These are phyloP conservation scores for Solanum piurae DNA, from an alignment of 257 asterid species.

Conservation along the genomic window DNA sequence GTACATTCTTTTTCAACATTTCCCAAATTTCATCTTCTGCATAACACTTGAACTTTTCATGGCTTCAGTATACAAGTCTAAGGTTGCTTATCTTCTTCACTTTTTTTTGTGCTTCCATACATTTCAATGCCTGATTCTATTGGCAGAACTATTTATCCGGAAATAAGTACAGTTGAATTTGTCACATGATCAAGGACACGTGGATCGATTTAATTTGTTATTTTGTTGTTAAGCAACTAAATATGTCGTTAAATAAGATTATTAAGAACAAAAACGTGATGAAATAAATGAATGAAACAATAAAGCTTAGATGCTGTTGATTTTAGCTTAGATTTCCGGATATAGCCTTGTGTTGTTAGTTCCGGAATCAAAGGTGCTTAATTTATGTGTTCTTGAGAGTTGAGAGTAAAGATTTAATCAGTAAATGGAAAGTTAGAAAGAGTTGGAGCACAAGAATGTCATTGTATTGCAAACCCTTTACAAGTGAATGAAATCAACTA, in stretches of 20 bases:
- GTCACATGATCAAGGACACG: not conserved
- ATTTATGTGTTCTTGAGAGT: not conserved
- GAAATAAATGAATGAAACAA: not conserved
- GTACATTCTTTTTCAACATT: conserved; percentile 12
- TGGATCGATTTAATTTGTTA: not conserved
- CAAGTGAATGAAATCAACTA: not conserved
- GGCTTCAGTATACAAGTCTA: not conserved
- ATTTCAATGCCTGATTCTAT: not conserved
- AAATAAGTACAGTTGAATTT: not conserved
- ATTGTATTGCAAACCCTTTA: not conserved
- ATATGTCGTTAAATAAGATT: not conserved
- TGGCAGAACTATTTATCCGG: not conserved
- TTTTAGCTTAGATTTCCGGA: not conserved
- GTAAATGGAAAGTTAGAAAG: not conserved
- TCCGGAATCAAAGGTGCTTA: not conserved
- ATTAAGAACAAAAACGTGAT: not conserved
- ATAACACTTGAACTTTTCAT: not conserved
- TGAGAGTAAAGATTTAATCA: not conserved
- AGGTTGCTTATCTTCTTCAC: not conserved
- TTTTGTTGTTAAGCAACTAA: not conserved
- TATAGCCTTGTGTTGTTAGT: not conserved
- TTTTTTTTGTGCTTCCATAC: not conserved
- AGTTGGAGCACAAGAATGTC: not conserved
- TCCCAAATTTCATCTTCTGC: not conserved
- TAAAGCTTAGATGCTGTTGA: not conserved